Base-by-base conservation (phyloP, 768 basidiomycete genomes). In the Phylloporus arenicola region DNA sequence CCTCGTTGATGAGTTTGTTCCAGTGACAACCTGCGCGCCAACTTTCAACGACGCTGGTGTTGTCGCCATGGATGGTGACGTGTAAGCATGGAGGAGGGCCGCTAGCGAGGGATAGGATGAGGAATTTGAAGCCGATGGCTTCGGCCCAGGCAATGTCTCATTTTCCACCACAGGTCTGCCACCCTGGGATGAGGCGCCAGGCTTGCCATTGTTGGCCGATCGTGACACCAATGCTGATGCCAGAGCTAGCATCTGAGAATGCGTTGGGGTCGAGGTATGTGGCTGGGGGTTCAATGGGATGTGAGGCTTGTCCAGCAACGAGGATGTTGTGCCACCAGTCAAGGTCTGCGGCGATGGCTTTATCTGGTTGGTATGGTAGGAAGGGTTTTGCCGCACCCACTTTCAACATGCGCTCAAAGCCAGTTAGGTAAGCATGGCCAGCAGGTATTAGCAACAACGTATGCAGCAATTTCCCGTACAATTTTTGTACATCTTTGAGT, bases 391-490 rank as follows among this genome's bases (percentile, higher is more conserved):
- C 12, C 25, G 38, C 3, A 45, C 59, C 70, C 0, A 61, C 27
- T 0, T 57, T 53, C 0, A 78, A 44, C 61, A 76, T 70, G 50
- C 59, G n/a, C 50, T 78, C 71, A 17, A 79, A 51, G n/a, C 45
- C 41, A 37, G 70, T 74, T 48, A 78, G 67, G 53, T 72, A 74
- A 0, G 74, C 69, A 1, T 68, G 62, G n/a, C 64, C 69, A 22
- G 1, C 27, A 1, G 68, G 68, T 1, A 72, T 25, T 0, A 74
- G 55, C 0, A 59, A 43, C 19, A 59, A 61, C 29, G 2, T 30
- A 6, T 60, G 54, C 1, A 56, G 34, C 0, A 58, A 9, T 19
- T 56, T 60, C 0, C 50, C 38, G 6, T 57, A 52, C 0, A 59
- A 31, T 16, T 49, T 6, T 10, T 51, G 25, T 0, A 59, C 30